These are phyloP conservation scores for Picea mariana DNA, from an alignment of 83 land plant species.

Conservation along the genomic window DNA sequence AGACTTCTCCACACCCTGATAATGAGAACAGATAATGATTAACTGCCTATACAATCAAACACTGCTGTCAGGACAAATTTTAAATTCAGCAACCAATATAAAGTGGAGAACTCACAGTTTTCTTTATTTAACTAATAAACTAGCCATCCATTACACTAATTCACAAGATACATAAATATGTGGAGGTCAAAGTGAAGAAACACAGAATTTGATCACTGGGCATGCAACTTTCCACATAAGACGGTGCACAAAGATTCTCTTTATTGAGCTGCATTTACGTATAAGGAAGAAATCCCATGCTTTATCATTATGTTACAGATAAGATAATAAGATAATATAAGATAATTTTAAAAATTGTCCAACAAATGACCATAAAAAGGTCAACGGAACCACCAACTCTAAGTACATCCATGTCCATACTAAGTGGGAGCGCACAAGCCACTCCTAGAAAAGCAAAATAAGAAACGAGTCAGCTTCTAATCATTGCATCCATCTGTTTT, in stretches of 20 bases:
- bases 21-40: neutral
- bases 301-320: neutral
- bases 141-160: neutral
- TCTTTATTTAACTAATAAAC: neutral
- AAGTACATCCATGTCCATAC: too few relatives aligned
- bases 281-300: neutral
- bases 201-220: neutral
- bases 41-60: neutral
- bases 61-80: neutral
- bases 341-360: too few relatives aligned
- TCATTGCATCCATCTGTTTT: too few relatives aligned
- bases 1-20: neutral
- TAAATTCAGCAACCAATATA: neutral
- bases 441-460: too few relatives aligned
- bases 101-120: neutral
- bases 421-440: too few relatives aligned
- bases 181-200: neutral
- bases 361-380: too few relatives aligned
- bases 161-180: neutral
- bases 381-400: too few relatives aligned
- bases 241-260: neutral
- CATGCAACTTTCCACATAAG: neutral
- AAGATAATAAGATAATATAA: too few relatives aligned
- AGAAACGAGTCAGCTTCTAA: too few relatives aligned
- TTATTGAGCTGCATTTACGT: too few relatives aligned